A percentile compares a stretch with the other conserved stretches of the same genome.
These are phyloP conservation scores for Neurospora cerealis DNA, from an alignment of 495 filamentous ascomycete species.

Conservation along the genomic window DNA sequence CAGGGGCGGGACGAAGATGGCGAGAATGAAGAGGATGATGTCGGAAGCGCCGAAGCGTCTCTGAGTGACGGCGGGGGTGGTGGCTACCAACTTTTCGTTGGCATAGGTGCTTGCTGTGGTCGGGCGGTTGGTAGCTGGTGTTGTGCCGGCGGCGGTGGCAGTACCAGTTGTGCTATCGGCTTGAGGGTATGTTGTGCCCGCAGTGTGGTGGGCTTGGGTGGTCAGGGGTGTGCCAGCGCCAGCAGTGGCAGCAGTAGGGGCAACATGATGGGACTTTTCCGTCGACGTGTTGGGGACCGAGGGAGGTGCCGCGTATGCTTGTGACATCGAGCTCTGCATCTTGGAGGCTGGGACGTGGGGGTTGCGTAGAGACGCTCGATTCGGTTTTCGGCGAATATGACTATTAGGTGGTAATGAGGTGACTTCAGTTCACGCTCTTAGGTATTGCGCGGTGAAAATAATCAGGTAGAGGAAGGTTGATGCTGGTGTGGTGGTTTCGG, in stretches of 20 bases:
- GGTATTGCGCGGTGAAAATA: background rate
- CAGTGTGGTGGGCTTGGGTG: background rate
- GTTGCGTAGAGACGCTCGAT: background rate
- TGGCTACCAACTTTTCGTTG: background rate
- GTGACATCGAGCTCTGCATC: background rate
- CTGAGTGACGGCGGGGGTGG: background rate
- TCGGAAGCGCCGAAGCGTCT: constrained; percentile 1
- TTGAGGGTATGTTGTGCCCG: background rate
- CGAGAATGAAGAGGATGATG: constrained; percentile 33
- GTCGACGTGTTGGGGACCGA: background rate
- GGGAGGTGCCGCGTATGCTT: background rate
- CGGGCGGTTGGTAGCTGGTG: background rate
- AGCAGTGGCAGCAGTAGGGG: background rate
- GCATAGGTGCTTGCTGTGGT: background rate
- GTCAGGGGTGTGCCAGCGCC: background rate
- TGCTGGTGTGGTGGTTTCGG: background rate
- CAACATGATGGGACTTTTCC: background rate
- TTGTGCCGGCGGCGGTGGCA: background rate
- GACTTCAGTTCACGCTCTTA: background rate
- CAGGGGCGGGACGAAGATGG: constrained; percentile 77
- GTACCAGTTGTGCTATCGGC: background rate
- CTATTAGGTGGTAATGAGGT: background rate
- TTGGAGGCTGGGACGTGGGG: background rate
- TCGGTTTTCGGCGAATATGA: background rate
- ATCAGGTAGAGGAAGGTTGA: background rate